Evolutionary conservation across 2,329 filamentous ascomycete species (phyloP), one percentile per base, ranked within the genome.

Genomic region (Podosphaera fusca): DNA sequence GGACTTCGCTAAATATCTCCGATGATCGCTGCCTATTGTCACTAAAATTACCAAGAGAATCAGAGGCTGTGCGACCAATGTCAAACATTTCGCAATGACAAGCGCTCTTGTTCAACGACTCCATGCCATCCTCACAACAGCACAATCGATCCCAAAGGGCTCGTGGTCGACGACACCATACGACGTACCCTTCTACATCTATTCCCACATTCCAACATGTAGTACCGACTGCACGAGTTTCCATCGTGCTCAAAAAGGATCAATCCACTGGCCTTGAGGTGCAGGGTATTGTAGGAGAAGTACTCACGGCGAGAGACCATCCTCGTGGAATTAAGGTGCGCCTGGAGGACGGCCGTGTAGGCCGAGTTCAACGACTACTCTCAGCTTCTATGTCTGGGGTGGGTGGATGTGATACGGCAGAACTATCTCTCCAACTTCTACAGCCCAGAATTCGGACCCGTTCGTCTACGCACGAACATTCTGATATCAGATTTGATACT

Each of bases 321-420:
- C 65, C 65, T 1, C 59, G 65, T 21, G 66, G 66, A 6, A 66
- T 67, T 52, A 67, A 67, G 56, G 66, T 67, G 12, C 61, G 66
- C 3, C 56, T 67, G 34, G 57, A 58, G 54, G 63, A 66, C 60
- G 66, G 66, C 1, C 52, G 63, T 47, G 64, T 67, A 1, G 66
- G 66, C 3, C 57, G 65, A 34, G 66, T 67, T 4, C 65, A 66
- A 56, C 61, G 60, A 40, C 5, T 38, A 5, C 6, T 38, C 35
- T 1, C 35, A 6, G 45, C 29, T 12, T 21, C 29, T 8, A 61
- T 67, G 59, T 61, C 60, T 3, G 63, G 45, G 38, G 35, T 30
- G 21, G 53, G n/a, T n/a, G 10, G 35, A 29, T 60, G 62, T 29
- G 59, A 61, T 33, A 56, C 58, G 10, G 60, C 58, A 1, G 59